phyloP scores from a whole-genome alignment of 176 grass and related monocot species.

The Avena insularis region DNA sequence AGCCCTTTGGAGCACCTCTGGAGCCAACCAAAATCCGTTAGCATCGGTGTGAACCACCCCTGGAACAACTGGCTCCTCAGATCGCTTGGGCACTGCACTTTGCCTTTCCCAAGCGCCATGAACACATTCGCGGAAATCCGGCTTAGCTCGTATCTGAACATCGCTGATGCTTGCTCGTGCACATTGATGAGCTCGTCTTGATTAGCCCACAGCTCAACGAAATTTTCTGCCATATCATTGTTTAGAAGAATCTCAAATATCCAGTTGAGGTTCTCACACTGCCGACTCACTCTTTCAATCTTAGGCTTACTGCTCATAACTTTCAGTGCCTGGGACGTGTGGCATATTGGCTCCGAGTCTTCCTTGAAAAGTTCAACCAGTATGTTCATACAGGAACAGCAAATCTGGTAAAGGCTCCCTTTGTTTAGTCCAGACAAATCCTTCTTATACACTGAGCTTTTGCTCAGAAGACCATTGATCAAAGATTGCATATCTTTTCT shows the following conservation, averaged over 20 bases:
- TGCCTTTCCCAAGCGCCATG: slow-evolving; percentile 69
- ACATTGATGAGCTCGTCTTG: slow-evolving; percentile 71
- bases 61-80: slow-evolving; percentile 56
- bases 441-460: slow-evolving; percentile 89
- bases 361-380: slow-evolving; percentile 68
- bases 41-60: slow-evolving; percentile 75
- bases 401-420: slow-evolving; percentile 65
- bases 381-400: slow-evolving; percentile 62
- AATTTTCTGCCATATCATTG: slow-evolving; percentile 85
- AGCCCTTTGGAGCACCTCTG: slow-evolving; percentile 84
- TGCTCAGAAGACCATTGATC: slow-evolving; percentile 78
- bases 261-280: slow-evolving; percentile 90
- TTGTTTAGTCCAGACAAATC: slow-evolving; percentile 70
- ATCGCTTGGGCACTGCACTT: slow-evolving; percentile 69
- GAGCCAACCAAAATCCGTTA: slow-evolving; percentile 85
- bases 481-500: slow-evolving; percentile 95
- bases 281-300: slow-evolving; percentile 67
- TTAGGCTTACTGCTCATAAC: slow-evolving; percentile 52
- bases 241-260: slow-evolving; percentile 79
- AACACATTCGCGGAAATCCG: slow-evolving; percentile 82
- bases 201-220: slow-evolving; percentile 74
- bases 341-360: not conserved
- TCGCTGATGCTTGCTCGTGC: slow-evolving; percentile 64
- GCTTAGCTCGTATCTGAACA: slow-evolving; percentile 92
- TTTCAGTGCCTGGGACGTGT: not conserved